Conservation (phyloP, 257 asterid genomes). For the Asclepias syriaca region DNA sequence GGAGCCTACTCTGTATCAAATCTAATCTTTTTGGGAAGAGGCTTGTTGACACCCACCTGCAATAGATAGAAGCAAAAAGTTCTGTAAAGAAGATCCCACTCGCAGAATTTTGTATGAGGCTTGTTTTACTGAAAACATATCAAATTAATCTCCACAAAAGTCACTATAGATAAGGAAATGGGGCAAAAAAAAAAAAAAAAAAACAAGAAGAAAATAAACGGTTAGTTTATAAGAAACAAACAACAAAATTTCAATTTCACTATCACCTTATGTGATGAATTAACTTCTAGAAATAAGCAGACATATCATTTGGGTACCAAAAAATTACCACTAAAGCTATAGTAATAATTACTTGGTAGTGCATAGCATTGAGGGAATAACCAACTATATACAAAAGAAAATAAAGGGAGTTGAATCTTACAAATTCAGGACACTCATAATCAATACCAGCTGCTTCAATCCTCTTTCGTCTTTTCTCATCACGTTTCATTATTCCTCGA, state of each 20-base stretch:
- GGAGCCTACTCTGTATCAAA: slow-evolving; percentile 39
- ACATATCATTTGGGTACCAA: too few species aligned
- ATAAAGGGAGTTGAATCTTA: slow-evolving; percentile 30
- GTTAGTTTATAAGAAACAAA: too few species aligned
- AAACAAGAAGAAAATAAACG: too few species aligned
- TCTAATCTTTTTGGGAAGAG: slow-evolving; percentile 73
- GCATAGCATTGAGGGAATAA: not conserved
- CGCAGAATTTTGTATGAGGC: not conserved
- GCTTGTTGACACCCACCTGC: slow-evolving; percentile 59
- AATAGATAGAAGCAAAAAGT: not conserved
- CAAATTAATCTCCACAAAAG: not conserved
- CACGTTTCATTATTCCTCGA: slow-evolving; percentile 53
- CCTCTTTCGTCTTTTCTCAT: slow-evolving; percentile 59
- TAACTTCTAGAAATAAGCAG: not conserved
- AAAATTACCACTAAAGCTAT: too few species aligned
- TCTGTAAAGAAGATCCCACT: not conserved
- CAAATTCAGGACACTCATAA: slow-evolving; percentile 77
- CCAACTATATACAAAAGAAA: not conserved
- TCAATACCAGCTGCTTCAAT: slow-evolving; percentile 87
- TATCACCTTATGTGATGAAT: not conserved
- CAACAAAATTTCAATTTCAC: too few species aligned
- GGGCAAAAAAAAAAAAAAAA: too few species aligned
- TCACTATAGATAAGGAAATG: not conserved
- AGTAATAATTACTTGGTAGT: not conserved
- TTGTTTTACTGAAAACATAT: not conserved